Evolutionary conservation across 495 filamentous ascomycete species (phyloP).

Genomic region (Xylaria bambusicola): DNA sequence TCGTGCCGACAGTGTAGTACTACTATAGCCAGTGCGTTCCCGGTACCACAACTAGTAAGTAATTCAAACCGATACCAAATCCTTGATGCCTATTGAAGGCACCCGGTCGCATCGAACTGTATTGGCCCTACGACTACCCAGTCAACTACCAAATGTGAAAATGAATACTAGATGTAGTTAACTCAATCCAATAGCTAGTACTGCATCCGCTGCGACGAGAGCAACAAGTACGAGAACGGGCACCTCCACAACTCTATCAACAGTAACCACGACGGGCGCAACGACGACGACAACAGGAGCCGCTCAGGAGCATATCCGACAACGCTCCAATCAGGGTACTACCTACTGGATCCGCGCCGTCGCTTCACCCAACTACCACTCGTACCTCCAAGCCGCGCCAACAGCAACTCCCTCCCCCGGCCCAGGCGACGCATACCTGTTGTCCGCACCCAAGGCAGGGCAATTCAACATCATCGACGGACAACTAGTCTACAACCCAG

Average conservation of each 20-base stretch:
- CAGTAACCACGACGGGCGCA: background rate
- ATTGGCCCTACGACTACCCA: too few species aligned
- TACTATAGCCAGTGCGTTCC: conserved; percentile 19
- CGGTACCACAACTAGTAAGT: conserved; percentile 17
- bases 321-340: conserved; percentile 53
- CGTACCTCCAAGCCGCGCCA: conserved; percentile 50
- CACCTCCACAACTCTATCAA: conserved; percentile 7
- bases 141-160: too few species aligned
- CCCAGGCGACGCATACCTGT: conserved; percentile 12
- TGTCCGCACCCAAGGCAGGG: conserved; percentile 50
- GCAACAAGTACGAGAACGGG: background rate
- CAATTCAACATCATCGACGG: conserved; percentile 60
- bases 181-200: background rate
- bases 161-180: background rate
- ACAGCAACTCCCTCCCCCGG: conserved; percentile 14
- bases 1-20: background rate
- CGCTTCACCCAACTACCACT: conserved; percentile 61
- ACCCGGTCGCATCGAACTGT: too few species aligned
- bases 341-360: conserved; percentile 64
- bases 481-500: conserved; percentile 57
- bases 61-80: too few species aligned
- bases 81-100: too few species aligned
- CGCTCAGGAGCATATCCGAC: conserved; percentile 16
- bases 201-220: conserved; percentile 1
- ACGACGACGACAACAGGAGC: background rate